phyloP scores from a whole-genome alignment of 2,329 filamentous ascomycete species.

The Chrysoporthe deuterocubensis region DNA sequence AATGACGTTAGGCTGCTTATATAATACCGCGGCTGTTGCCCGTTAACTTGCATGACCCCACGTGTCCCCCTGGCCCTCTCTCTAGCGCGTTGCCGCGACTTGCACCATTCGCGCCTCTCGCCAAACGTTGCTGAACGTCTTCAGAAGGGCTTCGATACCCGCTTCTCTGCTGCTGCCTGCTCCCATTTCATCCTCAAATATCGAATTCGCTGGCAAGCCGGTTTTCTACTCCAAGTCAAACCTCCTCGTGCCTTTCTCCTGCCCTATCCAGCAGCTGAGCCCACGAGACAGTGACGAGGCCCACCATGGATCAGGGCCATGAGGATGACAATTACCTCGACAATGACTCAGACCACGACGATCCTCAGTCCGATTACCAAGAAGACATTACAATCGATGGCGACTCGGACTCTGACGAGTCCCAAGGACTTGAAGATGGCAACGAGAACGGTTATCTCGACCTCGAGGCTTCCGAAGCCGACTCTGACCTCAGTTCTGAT shows the following conservation, averaged over 20 bases:
- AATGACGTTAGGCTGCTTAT: too few relatives aligned
- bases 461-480: constrained; percentile 27
- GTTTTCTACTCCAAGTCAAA: not conserved
- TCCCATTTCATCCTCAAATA: not conserved
- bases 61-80: too few relatives aligned
- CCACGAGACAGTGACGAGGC: not conserved
- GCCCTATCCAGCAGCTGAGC: not conserved
- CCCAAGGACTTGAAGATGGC: not conserved
- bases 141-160: too few relatives aligned
- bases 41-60: too few relatives aligned
- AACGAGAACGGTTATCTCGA: constrained; percentile 11
- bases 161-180: not conserved
- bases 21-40: too few relatives aligned
- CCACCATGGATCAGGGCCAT: not conserved
- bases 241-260: not conserved
- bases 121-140: too few relatives aligned
- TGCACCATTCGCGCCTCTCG: too few relatives aligned
- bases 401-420: not conserved
- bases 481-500: not conserved
- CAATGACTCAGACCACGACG: not conserved
- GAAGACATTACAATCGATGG: not conserved
- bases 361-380: not conserved
- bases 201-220: not conserved
- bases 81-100: too few relatives aligned
- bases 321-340: not conserved